Percentiles rank a stretch among this genome's conserved stretches.
Conservation (phyloP, 2,329 filamentous ascomycete genomes). For the Cercospora sesami region DNA sequence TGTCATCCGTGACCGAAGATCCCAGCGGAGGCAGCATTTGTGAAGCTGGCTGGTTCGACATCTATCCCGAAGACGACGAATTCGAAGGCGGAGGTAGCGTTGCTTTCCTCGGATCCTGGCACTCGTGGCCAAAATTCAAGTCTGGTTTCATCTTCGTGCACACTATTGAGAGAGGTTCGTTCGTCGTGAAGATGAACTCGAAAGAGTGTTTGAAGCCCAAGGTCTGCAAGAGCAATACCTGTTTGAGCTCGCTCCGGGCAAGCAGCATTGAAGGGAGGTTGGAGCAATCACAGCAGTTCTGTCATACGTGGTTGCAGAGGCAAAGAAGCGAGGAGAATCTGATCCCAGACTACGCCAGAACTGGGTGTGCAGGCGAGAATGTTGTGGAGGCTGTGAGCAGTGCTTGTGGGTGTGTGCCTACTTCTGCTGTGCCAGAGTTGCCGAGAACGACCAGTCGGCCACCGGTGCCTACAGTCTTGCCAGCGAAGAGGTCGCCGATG, state of each 20-base stretch:
- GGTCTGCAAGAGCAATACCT: conserved; percentile 23
- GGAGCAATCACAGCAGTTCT: conserved; percentile 26
- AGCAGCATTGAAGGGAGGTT: conserved; percentile 21
- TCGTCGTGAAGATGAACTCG: conserved; percentile 46
- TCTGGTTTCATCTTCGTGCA: conserved; percentile 54
- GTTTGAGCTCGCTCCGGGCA: conserved; percentile 18
- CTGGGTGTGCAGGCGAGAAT: conserved; percentile 22
- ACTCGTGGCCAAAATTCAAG: conserved; percentile 52
- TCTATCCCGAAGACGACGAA: conserved; percentile 53
- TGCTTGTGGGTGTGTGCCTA: conserved; percentile 29
- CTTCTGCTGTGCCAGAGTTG: conserved; percentile 25
- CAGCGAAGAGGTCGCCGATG: conserved; percentile 15
- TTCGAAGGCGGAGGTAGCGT: conserved; percentile 41
- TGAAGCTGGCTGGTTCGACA: conserved; percentile 54
- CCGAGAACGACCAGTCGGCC: conserved; percentile 25
- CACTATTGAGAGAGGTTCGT: conserved; percentile 55
- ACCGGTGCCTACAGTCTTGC: conserved; percentile 23
- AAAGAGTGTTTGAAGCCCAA: conserved; percentile 23
- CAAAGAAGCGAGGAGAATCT: conserved; percentile 22
- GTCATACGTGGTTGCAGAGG: conserved; percentile 21
- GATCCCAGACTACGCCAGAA: conserved; percentile 25
- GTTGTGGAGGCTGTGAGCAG: conserved; percentile 25
- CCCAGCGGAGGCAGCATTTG: conserved; percentile 48
- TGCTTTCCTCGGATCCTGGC: conserved; percentile 47
- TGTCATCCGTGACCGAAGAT: conserved; percentile 43